Evolutionary conservation across 2,329 filamentous ascomycete genomes (phyloP).

Genomic region (Acrocalymma vagum): DNA sequence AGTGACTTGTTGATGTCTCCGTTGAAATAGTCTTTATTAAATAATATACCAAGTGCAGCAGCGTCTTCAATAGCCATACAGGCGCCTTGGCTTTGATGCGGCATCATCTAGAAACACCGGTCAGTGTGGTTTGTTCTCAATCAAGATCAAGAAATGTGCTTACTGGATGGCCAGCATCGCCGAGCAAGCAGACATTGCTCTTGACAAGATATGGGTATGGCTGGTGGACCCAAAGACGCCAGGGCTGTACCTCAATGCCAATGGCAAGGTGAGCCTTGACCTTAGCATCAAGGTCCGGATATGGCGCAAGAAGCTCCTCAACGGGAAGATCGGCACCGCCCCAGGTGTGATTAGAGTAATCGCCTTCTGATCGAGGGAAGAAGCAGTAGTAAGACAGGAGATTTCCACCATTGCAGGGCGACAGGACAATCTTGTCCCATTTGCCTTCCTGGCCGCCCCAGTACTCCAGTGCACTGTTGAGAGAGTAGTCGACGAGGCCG

Average conservation of each 20-base stretch:
- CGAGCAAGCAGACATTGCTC: constrained; percentile 64
- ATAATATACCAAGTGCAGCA: constrained; percentile 69
- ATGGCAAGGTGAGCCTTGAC: constrained; percentile 67
- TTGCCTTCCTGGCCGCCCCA: constrained; percentile 73
- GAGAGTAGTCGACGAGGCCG: constrained; percentile 70
- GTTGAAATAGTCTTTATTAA: constrained; percentile 57
- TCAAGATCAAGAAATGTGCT: constrained; percentile 12
- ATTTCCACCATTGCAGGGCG: constrained; percentile 71
- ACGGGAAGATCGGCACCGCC: constrained; percentile 60
- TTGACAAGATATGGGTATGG: constrained; percentile 68
- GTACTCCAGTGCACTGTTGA: constrained; percentile 70
- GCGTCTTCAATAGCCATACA: constrained; percentile 75
- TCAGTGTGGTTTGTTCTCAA: not conserved
- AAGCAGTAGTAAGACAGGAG: constrained; percentile 76
- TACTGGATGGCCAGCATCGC: constrained; percentile 72
- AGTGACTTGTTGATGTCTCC: constrained; percentile 43
- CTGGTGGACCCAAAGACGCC: constrained; percentile 71
- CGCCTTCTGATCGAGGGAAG: constrained; percentile 67
- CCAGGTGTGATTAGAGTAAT: constrained; percentile 70
- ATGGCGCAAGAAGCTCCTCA: constrained; percentile 68
- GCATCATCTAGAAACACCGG: constrained; percentile 64
- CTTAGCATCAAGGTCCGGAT: constrained; percentile 66
- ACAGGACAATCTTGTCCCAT: constrained; percentile 74
- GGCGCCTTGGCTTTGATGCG: constrained; percentile 73
- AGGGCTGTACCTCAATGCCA: constrained; percentile 69